Percentiles rank a stretch among this genome's conserved stretches.
These are phyloP conservation scores for Arthrinium phaeospermum DNA, from an alignment of 2,329 filamentous ascomycete genomes.

Conservation along the genomic window DNA sequence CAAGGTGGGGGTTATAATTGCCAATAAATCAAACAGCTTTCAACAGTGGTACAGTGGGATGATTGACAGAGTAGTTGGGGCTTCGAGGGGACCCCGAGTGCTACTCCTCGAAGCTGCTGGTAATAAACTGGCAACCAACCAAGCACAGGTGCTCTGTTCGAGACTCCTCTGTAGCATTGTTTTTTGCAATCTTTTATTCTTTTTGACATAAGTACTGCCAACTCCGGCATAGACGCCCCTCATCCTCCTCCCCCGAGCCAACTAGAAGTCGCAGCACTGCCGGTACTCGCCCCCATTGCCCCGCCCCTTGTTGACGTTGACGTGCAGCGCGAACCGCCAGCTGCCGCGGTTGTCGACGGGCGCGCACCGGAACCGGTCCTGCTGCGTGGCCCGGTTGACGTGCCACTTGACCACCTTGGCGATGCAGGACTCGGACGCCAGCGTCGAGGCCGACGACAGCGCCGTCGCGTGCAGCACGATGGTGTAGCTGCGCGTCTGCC, in stretches of 20 bases:
- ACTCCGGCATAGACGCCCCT: accelerated
- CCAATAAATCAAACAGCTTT: too few relatives aligned
- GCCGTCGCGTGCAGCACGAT: neutral
- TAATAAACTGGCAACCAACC: too few relatives aligned
- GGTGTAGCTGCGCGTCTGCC: neutral
- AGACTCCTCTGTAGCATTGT: too few relatives aligned
- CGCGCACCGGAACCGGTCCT: neutral
- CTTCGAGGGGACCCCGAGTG: too few relatives aligned
- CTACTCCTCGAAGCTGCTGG: too few relatives aligned
- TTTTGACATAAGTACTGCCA: too few relatives aligned
- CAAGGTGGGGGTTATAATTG: too few relatives aligned
- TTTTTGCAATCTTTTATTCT: too few relatives aligned
- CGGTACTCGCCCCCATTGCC: neutral
- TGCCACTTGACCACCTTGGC: neutral
- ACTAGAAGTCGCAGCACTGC: neutral
- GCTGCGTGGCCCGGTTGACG: neutral
- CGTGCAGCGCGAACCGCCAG: neutral
- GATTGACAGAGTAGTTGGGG: too few relatives aligned
- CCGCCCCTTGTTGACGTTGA: neutral
- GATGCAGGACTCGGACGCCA: neutral
- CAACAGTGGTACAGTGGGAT: too few relatives aligned
- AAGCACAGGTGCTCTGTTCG: too few relatives aligned
- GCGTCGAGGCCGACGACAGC: neutral
- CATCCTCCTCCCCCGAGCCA: neutral
- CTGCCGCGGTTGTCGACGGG: neutral